Evolutionary conservation across 2,329 filamentous ascomycete species (phyloP).

Genomic region (Talaromyces atroroseus): DNA sequence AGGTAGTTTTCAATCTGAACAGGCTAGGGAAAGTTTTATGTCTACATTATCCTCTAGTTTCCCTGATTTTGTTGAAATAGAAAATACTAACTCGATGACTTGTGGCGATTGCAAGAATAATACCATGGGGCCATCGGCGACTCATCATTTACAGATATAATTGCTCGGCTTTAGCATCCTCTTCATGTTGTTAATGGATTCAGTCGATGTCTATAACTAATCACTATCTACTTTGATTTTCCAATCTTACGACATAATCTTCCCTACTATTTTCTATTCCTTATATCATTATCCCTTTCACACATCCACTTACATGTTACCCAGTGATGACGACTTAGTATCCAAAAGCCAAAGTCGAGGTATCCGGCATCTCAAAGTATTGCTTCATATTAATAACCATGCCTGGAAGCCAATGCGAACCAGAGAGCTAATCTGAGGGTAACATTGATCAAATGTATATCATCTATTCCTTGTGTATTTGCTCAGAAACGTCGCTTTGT

Average conservation of each 20-base stretch:
- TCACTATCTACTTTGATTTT: background rate
- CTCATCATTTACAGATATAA: background rate
- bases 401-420: constrained; percentile 42
- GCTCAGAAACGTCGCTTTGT: no score
- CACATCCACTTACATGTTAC: constrained; percentile 16
- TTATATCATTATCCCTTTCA: background rate
- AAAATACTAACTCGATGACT: background rate
- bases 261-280: background rate
- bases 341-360: constrained; percentile 45
- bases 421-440: constrained; percentile 45
- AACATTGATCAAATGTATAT: background rate
- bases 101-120: background rate
- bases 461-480: background rate
- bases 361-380: constrained; percentile 28
- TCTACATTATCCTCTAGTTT: background rate
- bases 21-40: constrained; percentile 15
- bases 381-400: constrained; percentile 7
- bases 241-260: background rate
- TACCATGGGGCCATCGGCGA: background rate
- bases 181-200: no score
- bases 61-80: background rate
- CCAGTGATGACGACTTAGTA: constrained; percentile 35
- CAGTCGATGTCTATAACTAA: no score
- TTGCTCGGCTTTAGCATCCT: no score
- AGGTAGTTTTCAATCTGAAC: constrained; percentile 43